phyloP scores from a whole-genome alignment of 139 green algal genomes.

The Picochlorum sp. region DNA sequence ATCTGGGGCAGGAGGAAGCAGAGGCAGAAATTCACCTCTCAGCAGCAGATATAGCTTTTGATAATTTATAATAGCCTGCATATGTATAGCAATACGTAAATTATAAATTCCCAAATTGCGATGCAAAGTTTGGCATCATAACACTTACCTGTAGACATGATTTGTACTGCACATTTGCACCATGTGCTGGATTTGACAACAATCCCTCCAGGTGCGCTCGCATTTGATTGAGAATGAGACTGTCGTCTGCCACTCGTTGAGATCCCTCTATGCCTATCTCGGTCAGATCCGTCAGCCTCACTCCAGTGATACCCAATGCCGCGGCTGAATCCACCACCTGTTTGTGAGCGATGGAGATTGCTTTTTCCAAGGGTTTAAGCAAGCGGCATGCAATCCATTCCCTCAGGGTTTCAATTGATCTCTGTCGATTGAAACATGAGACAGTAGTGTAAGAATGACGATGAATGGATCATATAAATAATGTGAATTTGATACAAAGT shows the following conservation, averaged over 20 bases:
- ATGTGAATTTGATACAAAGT: too few species aligned
- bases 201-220: not conserved
- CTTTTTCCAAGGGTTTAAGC: conserved; percentile 43
- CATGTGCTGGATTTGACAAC: not conserved
- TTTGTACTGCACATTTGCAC: too few species aligned
- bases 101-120: too few species aligned
- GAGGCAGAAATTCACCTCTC: conserved; percentile 35
- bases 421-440: conserved; percentile 7
- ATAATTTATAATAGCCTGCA: conserved; percentile 52
- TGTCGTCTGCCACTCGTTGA: not conserved
- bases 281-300: conserved; percentile 24
- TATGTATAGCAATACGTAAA: too few species aligned
- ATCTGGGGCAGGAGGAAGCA: conserved; percentile 48
- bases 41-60: conserved; percentile 43
- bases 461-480: too few species aligned
- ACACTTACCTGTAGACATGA: too few species aligned
- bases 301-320: conserved; percentile 8
- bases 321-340: conserved; percentile 21
- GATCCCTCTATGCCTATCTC: conserved; percentile 4
- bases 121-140: too few species aligned
- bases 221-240: not conserved
- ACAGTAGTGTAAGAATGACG: too few species aligned
- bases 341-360: conserved; percentile 23
- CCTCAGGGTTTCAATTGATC: conserved; percentile 47
- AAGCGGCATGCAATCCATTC: conserved; percentile 52